A percentile compares a stretch with the other conserved stretches of the same genome.
phyloP scores from a whole-genome alignment of 202 grass and related monocot genomes.

The Panicum hallii region DNA sequence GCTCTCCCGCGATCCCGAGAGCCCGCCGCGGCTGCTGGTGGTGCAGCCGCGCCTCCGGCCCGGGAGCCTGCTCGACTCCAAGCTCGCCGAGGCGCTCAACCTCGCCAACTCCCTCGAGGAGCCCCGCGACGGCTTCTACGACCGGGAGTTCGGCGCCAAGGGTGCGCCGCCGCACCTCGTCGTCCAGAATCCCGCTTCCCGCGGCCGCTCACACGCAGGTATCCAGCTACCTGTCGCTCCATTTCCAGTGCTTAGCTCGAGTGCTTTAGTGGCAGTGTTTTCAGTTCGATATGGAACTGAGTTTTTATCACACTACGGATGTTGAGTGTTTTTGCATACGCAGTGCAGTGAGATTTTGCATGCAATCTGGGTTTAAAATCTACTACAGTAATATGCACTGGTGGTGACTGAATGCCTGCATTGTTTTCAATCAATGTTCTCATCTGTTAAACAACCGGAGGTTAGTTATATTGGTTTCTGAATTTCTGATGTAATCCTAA shows the following conservation, averaged over 20 bases:
- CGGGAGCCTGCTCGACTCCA: constrained; percentile 67
- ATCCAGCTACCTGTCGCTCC: neutral
- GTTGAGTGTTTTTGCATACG: neutral
- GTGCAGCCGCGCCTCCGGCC: constrained; percentile 87
- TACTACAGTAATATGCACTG: neutral
- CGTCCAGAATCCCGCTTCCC: constrained; percentile 82
- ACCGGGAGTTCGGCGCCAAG: constrained; percentile 49
- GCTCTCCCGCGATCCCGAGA: constrained; percentile 56
- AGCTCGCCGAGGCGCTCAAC: constrained; percentile 87
- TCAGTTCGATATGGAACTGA: neutral
- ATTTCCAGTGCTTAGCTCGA: constrained; percentile 19
- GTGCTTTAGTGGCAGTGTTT: constrained; percentile 26
- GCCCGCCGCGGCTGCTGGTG: constrained; percentile 73
- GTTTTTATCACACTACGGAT: neutral
- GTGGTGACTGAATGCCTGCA: neutral
- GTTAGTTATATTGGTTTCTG: neutral
- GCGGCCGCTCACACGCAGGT: constrained; percentile 66
- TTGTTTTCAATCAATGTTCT: constrained; percentile 1
- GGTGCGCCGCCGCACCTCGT: constrained; percentile 68
- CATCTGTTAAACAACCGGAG: neutral
- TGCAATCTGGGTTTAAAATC: neutral
- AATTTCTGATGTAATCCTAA: neutral
- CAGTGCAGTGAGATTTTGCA: neutral
- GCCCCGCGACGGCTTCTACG: constrained; percentile 75
- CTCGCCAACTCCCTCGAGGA: constrained; percentile 91